These are phyloP conservation scores for Sindora glabra DNA, from an alignment of 306 rosid species.

Conservation along the genomic window DNA sequence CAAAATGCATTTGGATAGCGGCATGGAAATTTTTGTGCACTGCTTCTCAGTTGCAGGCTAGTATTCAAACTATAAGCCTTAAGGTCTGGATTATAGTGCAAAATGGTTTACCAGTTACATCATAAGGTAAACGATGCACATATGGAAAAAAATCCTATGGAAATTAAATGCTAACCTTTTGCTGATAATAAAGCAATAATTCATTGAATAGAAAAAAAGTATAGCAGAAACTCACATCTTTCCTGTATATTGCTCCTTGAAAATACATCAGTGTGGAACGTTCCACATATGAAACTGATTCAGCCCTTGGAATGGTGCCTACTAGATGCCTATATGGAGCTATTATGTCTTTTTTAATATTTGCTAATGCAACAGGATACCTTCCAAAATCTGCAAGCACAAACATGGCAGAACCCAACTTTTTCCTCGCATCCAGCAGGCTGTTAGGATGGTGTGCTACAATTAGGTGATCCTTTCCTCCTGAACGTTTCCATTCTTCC, in stretches of 20 bases:
- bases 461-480: conserved; percentile 74
- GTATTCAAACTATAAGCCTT: neutral
- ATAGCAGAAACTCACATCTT: conserved; percentile 70
- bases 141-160: neutral
- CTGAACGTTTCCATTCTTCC: conserved; percentile 59
- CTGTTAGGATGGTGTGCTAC: conserved; percentile 97
- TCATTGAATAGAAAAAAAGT: conserved; percentile 8
- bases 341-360: conserved; percentile 71
- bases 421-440: conserved; percentile 66
- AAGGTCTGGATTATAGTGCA: neutral
- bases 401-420: conserved; percentile 77
- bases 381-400: conserved; percentile 97
- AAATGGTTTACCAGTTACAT: no score
- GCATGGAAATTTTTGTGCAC: neutral
- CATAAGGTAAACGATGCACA: no score
- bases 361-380: conserved; percentile 73
- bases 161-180: neutral
- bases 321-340: conserved; percentile 87
- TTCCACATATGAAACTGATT: conserved; percentile 58
- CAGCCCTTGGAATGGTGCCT: conserved; percentile 34
- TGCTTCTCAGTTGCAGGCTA: neutral
- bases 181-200: neutral
- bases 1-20: neutral
- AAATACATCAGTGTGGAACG: conserved; percentile 74
- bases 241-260: conserved; percentile 90